Evolutionary conservation across 2,329 filamentous ascomycete species (phyloP).

Genomic region (Phaeosphaeriaceae sp.): DNA sequence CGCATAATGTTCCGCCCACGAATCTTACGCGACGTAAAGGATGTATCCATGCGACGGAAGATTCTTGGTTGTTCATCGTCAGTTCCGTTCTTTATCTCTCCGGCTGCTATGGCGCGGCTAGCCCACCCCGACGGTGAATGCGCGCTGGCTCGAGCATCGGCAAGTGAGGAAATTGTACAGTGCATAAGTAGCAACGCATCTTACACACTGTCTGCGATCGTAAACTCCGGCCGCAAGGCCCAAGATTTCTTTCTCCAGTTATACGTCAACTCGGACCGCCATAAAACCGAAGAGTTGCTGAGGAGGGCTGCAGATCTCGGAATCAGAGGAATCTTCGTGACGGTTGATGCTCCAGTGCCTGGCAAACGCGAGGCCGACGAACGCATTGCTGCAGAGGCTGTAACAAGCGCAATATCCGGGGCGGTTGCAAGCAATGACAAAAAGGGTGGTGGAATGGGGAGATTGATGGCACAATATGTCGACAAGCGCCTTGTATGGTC

Average conservation of each 20-base stretch:
- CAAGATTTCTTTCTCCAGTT: conserved; percentile 22
- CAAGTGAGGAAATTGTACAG: conserved; percentile 24
- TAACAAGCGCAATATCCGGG: conserved; percentile 37
- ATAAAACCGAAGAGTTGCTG: neutral
- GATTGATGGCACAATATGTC: conserved; percentile 62
- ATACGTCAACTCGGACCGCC: conserved; percentile 16
- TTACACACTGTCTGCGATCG: conserved; percentile 22
- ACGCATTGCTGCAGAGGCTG: conserved; percentile 7
- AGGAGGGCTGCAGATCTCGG: conserved; percentile 1
- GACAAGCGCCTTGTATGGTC: conserved; percentile 29
- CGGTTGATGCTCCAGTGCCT: conserved; percentile 23
- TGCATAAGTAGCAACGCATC: conserved; percentile 34
- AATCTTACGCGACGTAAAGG: neutral
- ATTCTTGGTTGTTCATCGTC: conserved; percentile 30
- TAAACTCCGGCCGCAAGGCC: neutral
- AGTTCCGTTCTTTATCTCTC: conserved; percentile 40
- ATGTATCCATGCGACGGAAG: conserved; percentile 40
- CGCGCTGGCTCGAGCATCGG: conserved; percentile 25
- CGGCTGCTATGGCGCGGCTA: conserved; percentile 30
- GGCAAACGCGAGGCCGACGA: conserved; percentile 28
- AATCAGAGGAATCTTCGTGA: conserved; percentile 20
- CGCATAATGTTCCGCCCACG: neutral
- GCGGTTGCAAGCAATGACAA: conserved; percentile 58
- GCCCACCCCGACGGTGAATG: conserved; percentile 34
- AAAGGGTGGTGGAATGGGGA: conserved; percentile 63